Percentiles rank a stretch among this genome's conserved stretches.
These are phyloP conservation scores for Trypanosoma boissoni DNA, from an alignment of 208 protist genomes.

Conservation along the genomic window DNA sequence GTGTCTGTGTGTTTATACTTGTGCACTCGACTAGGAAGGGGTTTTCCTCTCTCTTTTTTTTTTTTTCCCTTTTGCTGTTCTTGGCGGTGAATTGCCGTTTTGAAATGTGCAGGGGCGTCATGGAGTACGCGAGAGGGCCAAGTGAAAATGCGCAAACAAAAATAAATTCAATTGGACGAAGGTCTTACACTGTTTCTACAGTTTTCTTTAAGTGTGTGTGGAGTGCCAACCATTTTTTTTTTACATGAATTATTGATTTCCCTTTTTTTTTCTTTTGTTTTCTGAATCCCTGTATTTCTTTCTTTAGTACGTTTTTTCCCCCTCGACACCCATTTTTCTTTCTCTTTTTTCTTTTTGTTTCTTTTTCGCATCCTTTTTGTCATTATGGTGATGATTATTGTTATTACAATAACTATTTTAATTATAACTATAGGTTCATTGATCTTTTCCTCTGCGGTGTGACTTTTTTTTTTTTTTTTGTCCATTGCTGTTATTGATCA, in stretches of 20 bases:
- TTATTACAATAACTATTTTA: too few relatives aligned
- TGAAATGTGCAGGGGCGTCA: too few relatives aligned
- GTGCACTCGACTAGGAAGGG: neutral
- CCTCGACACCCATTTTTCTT: neutral
- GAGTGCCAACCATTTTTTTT: too few relatives aligned
- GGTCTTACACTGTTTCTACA: too few relatives aligned
- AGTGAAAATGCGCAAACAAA: too few relatives aligned
- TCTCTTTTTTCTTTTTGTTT: slow-evolving; percentile 13
- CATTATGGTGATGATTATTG: slow-evolving; percentile 5
- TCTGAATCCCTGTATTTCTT: neutral
- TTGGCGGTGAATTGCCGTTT: neutral
- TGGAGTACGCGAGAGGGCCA: too few relatives aligned
- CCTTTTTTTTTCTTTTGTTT: neutral
- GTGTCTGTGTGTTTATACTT: neutral
- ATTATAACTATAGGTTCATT: neutral
- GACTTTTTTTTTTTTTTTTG: slow-evolving; percentile 1
- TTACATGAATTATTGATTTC: too few relatives aligned
- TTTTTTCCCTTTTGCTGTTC: slow-evolving; percentile 20
- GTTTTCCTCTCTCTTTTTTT: slow-evolving; percentile 1
- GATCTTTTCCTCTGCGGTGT: neutral
- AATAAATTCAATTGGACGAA: too few relatives aligned
- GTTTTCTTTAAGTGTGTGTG: neutral
- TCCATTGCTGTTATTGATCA: neutral
- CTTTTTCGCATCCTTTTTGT: slow-evolving; percentile 21
- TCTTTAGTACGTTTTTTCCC: neutral